Evolutionary conservation across 148 eudicot genomes (phyloP).

Genomic region (Salicornia ramosissima): DNA sequence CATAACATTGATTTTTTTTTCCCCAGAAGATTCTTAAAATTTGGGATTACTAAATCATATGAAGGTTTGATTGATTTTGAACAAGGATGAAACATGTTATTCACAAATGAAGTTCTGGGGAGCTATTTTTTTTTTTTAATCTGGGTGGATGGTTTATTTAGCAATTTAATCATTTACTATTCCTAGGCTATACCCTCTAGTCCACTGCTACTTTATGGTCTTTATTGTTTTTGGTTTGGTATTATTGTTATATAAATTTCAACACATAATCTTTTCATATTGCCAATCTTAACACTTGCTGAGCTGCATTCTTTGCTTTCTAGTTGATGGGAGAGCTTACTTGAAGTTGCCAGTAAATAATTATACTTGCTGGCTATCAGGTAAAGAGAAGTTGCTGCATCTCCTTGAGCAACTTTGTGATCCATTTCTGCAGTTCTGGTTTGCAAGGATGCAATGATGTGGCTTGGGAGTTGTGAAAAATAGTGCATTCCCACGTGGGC

Average conservation of each 20-base stretch:
- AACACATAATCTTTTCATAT: neutral
- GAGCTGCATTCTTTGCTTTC: conserved; percentile 1
- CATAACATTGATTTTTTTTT: no score
- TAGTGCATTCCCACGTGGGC: conserved; percentile 7
- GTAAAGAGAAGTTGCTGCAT: conserved; percentile 7
- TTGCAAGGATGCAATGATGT: neutral
- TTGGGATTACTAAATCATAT: no score
- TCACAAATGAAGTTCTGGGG: no score
- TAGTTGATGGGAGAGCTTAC: conserved; percentile 22
- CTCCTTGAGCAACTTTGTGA: conserved; percentile 9
- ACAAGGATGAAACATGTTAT: no score
- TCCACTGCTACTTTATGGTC: no score
- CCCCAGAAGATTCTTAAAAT: no score
- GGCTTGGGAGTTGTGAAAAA: conserved; percentile 11
- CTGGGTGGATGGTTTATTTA: no score
- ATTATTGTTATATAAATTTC: neutral
- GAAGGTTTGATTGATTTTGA: no score
- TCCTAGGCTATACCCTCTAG: no score
- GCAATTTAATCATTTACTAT: no score
- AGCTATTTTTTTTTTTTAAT: no score
- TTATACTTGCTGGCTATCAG: conserved; percentile 1
- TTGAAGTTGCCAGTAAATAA: conserved; percentile 3
- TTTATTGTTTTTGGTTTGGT: neutral
- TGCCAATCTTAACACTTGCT: neutral
- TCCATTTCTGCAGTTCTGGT: neutral